phyloP scores from a whole-genome alignment of 2,329 filamentous ascomycete genomes.

The Sclerotinia spermophila region DNA sequence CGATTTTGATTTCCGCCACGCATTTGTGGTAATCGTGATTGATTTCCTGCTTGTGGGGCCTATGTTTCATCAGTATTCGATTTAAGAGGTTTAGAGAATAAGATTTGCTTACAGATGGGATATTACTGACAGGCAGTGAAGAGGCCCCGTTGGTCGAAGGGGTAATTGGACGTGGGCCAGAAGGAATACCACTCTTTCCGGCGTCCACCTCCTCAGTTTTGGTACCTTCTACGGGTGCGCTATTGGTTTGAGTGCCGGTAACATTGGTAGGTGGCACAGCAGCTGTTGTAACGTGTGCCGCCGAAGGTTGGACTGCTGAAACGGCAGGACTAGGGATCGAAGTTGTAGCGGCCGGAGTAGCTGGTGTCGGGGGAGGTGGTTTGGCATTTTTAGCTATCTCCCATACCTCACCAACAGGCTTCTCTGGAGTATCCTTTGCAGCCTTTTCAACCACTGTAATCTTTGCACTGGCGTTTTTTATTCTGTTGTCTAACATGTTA shows the following conservation, averaged over 20 bases:
- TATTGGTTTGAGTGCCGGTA: constrained; percentile 25
- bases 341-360: constrained; percentile 21
- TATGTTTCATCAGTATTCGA: constrained; percentile 20
- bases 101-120: constrained; percentile 31
- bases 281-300: not conserved
- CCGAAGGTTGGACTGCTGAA: not conserved
- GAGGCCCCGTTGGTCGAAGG: constrained; percentile 26
- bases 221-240: constrained; percentile 18
- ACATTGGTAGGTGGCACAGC: not conserved
- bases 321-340: constrained; percentile 3
- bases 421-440: constrained; percentile 78
- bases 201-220: constrained; percentile 27
- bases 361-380: constrained; percentile 37
- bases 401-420: constrained; percentile 84
- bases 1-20: constrained; percentile 29
- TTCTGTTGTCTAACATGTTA: constrained; percentile 73
- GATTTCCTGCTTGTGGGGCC: constrained; percentile 27
- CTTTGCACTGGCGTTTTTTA: constrained; percentile 63
- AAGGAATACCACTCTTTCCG: constrained; percentile 15
- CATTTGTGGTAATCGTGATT: constrained; percentile 32
- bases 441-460: constrained; percentile 76
- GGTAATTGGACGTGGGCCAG: constrained; percentile 17
- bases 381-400: constrained; percentile 69
- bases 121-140: constrained; percentile 28
- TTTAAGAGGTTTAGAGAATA: not conserved